phyloP scores from a whole-genome alignment of 768 basidiomycete genomes.

The Suillus subluteus region DNA sequence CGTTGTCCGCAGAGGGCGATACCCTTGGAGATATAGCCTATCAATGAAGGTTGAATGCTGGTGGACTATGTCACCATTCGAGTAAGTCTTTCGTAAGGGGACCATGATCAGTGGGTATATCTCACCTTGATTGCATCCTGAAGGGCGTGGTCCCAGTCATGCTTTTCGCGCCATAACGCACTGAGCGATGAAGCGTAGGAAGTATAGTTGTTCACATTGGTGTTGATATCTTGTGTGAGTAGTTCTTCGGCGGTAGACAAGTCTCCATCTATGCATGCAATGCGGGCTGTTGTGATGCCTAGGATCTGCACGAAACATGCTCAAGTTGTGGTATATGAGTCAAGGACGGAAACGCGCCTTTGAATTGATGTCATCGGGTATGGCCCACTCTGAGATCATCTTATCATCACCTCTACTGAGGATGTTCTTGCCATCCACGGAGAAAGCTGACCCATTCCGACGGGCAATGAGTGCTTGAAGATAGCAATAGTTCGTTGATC shows the following conservation, averaged over 20 bases:
- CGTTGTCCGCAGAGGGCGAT: background rate
- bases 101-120: background rate
- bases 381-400: background rate
- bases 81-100: background rate
- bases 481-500: background rate
- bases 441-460: background rate
- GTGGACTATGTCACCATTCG: background rate
- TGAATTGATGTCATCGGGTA: background rate
- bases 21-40: background rate
- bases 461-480: background rate
- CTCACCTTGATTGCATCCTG: slow-evolving; percentile 1
- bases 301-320: background rate
- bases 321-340: background rate
- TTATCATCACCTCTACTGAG: background rate
- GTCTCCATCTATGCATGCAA: background rate
- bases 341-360: background rate
- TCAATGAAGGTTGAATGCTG: background rate
- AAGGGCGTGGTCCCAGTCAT: background rate
- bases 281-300: background rate
- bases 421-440: background rate
- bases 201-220: background rate
- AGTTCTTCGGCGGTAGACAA: background rate
- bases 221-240: background rate
- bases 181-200: background rate
- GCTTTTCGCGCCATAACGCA: background rate